Evolutionary conservation across 2,329 filamentous ascomycete species (phyloP), one percentile per base, ranked within the genome.

Genomic region (Xylaria sp.): DNA sequence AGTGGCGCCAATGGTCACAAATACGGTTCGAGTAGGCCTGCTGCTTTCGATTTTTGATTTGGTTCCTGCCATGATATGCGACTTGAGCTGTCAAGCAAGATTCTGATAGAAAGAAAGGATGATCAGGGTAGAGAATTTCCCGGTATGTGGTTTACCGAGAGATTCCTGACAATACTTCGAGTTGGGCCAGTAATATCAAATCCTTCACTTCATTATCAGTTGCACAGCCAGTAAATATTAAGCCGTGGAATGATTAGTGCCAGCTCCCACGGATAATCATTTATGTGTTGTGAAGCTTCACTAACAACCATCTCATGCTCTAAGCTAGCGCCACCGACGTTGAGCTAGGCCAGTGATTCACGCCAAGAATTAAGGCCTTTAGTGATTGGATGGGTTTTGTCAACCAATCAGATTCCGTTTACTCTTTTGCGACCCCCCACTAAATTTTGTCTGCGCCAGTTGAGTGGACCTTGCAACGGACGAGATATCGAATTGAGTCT

Each of bases 1-100:
- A 0, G 95, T 99, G 6, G 96, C 95, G 66, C 96, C 96, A 37
- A 97, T 92, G 0, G 96, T 98, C 65, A 98, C 91, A 73, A 99
- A 92, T 78, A 93, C 96, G 63, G 83, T 78, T 41, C 80, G 78
- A 39, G 71, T 28, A 25, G 70, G 66, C 44, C 39, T 37, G 15
- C 34, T 39, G 32, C 56, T 52, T 13, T 18, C 25, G 12, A 34
- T 50, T 6, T 66, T 61, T 44, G 7, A 8, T 20, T 61, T 37
- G 52, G 58, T 54, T 50, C 13, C 15, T 13, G 63, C 25, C 65
- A 66, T 66, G 48, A 51, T 28, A 50, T 54, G 23, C 12, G 20
- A 48, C 37, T 23, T 25, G 18, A 20, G 55, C 23, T 41, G 20
- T 60, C 48, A 51, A 32, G 8, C 12, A 13, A 28, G 1, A 5